These are phyloP conservation scores for Diaporthe ilicicola DNA, from an alignment of 2,329 filamentous ascomycete genomes.

Conservation along the genomic window DNA sequence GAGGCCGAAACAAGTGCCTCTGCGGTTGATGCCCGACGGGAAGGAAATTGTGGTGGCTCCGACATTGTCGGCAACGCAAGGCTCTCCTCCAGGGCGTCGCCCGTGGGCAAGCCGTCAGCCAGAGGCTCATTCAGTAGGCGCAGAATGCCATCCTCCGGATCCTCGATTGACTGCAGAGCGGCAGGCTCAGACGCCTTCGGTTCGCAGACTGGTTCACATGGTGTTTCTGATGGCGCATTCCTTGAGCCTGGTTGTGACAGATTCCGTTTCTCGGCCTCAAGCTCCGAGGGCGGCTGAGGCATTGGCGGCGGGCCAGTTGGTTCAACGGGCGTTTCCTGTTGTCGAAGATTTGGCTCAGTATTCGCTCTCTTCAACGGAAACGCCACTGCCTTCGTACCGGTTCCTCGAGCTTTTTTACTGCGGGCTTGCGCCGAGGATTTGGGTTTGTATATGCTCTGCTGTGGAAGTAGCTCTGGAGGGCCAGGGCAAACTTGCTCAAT, in stretches of 20 bases:
- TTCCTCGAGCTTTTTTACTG: slow-evolving; percentile 29
- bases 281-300: slow-evolving; percentile 17
- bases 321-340: slow-evolving; percentile 28
- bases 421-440: slow-evolving; percentile 25
- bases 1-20: slow-evolving; percentile 35
- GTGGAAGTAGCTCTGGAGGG: slow-evolving; percentile 52
- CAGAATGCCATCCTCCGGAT: slow-evolving; percentile 24
- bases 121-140: slow-evolving; percentile 27
- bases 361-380: slow-evolving; percentile 35
- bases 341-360: slow-evolving; percentile 34
- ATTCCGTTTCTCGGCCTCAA: neutral
- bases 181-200: slow-evolving; percentile 3
- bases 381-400: slow-evolving; percentile 29
- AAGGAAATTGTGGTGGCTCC: slow-evolving; percentile 33
- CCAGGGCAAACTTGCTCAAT: slow-evolving; percentile 54
- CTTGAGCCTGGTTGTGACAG: neutral
- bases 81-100: neutral
- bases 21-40: slow-evolving; percentile 34
- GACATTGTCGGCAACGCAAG: slow-evolving; percentile 21
- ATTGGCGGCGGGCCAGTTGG: slow-evolving; percentile 21
- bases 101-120: neutral
- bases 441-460: slow-evolving; percentile 53
- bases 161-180: slow-evolving; percentile 9
- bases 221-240: neutral
- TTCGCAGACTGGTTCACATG: neutral